phyloP scores from a whole-genome alignment of 2,329 filamentous ascomycete genomes.

The Aspergillus calidoustus region DNA sequence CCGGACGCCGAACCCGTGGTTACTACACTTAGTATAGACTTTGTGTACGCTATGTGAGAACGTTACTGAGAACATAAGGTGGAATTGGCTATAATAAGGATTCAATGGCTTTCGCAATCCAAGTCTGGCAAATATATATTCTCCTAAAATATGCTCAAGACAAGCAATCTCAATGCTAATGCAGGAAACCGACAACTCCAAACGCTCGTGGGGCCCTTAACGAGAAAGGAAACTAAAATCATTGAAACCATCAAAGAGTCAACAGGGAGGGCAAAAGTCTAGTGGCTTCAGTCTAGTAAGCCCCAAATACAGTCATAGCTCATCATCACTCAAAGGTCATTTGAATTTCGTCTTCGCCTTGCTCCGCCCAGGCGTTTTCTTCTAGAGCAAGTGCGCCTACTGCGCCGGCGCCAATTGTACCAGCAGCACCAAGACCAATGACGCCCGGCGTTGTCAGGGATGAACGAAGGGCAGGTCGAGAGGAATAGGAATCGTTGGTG shows the following conservation, averaged over 20 bases:
- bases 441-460: conserved; percentile 36
- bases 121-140: not conserved
- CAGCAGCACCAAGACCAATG: conserved; percentile 30
- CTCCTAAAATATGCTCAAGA: not conserved
- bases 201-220: not conserved
- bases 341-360: conserved; percentile 74
- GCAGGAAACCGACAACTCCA: not conserved
- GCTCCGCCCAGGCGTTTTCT: conserved; percentile 72
- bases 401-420: conserved; percentile 30
- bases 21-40: not conserved
- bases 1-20: not conserved
- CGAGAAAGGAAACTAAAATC: not conserved
- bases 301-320: conserved; percentile 20
- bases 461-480: conserved; percentile 36
- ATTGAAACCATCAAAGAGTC: not conserved
- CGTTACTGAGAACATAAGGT: not conserved
- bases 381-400: conserved; percentile 41
- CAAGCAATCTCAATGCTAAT: not conserved
- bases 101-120: not conserved
- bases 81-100: not conserved
- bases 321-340: conserved; percentile 75
- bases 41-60: not conserved
- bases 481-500: conserved; percentile 17
- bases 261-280: not conserved
- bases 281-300: not conserved